Evolutionary conservation across 73 alveolate genomes (phyloP).

Genomic region (Blepharisma stoltei): DNA sequence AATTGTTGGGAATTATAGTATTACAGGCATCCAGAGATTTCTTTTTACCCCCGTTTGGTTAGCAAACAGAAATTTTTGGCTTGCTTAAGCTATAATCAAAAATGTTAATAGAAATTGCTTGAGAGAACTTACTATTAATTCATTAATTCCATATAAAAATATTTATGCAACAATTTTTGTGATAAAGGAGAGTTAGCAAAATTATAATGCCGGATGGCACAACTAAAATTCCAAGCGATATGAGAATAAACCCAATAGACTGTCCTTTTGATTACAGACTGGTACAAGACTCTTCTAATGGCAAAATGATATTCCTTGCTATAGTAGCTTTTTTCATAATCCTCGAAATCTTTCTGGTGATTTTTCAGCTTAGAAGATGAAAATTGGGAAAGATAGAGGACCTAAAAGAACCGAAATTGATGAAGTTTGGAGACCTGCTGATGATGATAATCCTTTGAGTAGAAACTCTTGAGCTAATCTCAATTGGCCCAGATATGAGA

Average conservation of each 20-base stretch:
- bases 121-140: no score
- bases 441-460: neutral
- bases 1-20: neutral
- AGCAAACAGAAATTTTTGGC: no score
- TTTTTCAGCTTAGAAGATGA: neutral
- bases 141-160: no score
- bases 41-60: no score
- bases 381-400: neutral
- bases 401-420: neutral
- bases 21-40: neutral
- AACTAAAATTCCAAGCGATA: neutral
- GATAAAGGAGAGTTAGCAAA: no score
- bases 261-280: constrained; percentile 10
- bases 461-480: neutral
- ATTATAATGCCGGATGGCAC: neutral
- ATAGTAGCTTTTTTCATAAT: neutral
- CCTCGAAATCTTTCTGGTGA: neutral
- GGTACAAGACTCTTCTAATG: neutral
- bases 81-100: no score
- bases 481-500: constrained; percentile 20
- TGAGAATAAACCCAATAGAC: neutral
- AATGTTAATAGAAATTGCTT: no score
- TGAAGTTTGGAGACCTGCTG: neutral
- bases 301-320: neutral
- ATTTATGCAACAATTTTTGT: no score